Percentiles rank a stretch among this genome's conserved stretches.
phyloP scores from a whole-genome alignment of 345 rosid genomes.

The Camelina hispida region DNA sequence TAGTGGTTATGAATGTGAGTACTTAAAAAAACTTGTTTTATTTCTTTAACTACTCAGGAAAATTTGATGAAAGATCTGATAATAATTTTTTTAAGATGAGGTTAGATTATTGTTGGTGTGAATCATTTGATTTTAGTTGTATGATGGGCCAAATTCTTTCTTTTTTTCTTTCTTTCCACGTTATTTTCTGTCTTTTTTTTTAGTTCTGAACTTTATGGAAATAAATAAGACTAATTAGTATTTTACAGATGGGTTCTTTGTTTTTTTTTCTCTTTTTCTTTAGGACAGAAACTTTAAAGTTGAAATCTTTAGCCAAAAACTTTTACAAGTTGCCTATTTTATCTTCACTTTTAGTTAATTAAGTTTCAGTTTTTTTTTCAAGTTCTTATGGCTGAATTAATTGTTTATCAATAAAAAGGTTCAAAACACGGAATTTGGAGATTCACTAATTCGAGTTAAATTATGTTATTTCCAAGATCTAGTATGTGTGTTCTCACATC shows the following conservation, averaged over 20 bases:
- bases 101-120: background rate
- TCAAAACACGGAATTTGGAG: slow-evolving; percentile 34
- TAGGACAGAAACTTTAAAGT: slow-evolving; percentile 2
- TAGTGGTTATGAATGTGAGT: slow-evolving; percentile 29
- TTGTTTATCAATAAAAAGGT: slow-evolving; percentile 19
- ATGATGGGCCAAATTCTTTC: slow-evolving; percentile 3
- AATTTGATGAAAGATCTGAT: slow-evolving; percentile 1
- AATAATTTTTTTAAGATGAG: background rate
- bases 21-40: too few species aligned
- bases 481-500: slow-evolving; percentile 15
- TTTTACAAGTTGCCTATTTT: slow-evolving; percentile 3
- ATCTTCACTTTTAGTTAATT: background rate
- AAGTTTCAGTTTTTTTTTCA: slow-evolving; percentile 31
- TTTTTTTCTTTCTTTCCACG: background rate
- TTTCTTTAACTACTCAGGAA: background rate
- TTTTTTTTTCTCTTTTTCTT: slow-evolving; percentile 6
- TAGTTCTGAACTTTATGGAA: background rate
- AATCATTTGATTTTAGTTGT: slow-evolving; percentile 30
- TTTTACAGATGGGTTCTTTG: slow-evolving; percentile 34
- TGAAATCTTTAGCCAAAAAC: slow-evolving; percentile 7
- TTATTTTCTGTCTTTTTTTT: background rate
- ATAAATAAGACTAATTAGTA: background rate
- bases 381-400: slow-evolving; percentile 4
- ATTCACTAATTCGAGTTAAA: slow-evolving; percentile 26
- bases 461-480: slow-evolving; percentile 13